A percentile compares a stretch with the other conserved stretches of the same genome.
phyloP scores from a whole-genome alignment of 1,284 basidiomycete genomes.

The Wallemia mellicola region DNA sequence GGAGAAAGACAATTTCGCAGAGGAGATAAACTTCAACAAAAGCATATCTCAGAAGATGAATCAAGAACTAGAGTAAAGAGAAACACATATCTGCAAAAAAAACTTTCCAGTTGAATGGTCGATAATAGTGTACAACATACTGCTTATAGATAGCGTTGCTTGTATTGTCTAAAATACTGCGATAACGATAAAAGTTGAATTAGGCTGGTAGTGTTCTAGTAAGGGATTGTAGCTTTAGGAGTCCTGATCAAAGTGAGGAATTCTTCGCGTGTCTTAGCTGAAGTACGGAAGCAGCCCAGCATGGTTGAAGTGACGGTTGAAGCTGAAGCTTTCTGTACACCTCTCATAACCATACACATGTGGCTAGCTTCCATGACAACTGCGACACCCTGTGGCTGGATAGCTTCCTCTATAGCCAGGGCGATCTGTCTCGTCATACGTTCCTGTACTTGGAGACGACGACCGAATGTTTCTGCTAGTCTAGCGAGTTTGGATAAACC shows the following conservation, averaged over 20 bases:
- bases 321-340: conserved; percentile 92
- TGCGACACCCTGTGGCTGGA: conserved; percentile 87
- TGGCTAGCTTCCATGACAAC: conserved; percentile 98
- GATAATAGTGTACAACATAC: too few relatives aligned
- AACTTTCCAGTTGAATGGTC: too few relatives aligned
- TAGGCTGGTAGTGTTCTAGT: too few relatives aligned
- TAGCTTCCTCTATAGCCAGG: conserved; percentile 84
- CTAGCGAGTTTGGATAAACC: conserved; percentile 92
- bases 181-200: too few relatives aligned
- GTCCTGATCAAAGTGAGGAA: conserved; percentile 14
- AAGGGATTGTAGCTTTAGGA: conserved; percentile 5
- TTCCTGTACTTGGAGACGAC: conserved; percentile 89
- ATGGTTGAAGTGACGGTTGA: conserved; percentile 95
- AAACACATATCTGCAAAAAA: too few relatives aligned
- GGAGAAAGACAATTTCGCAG: too few relatives aligned
- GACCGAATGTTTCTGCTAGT: conserved; percentile 89
- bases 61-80: too few relatives aligned
- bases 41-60: too few relatives aligned
- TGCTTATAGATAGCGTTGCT: too few relatives aligned
- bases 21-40: too few relatives aligned
- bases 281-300: conserved; percentile 87
- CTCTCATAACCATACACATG: conserved; percentile 99
- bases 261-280: conserved; percentile 93
- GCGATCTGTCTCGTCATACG: conserved; percentile 93
- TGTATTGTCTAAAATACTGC: too few relatives aligned